Base-by-base conservation (phyloP, 352 stramenopile genomes). In the Detonula confervacea region DNA sequence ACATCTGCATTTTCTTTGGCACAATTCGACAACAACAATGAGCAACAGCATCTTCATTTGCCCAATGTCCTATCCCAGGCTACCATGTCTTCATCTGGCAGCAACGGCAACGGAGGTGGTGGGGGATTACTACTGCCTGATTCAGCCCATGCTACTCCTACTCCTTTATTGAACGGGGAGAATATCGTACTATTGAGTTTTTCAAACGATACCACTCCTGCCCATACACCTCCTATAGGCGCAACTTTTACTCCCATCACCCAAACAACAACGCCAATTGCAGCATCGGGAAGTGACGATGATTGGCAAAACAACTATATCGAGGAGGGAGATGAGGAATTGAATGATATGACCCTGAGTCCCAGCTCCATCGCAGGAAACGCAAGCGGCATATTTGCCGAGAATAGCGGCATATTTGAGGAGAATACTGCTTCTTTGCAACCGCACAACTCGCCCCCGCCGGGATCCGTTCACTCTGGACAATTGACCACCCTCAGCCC, bases 161-260 rank as follows among this genome's bases (percentile, higher is more conserved):
- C 30, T 37, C 76, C 76, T 1, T 7, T 83, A 12, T 27, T 84
- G 0, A 84, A 68, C 18, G 77, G 77, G 33, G 77, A 84, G 37
- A 62, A 77, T 52, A 84, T 83, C 37, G 60, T 80, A 11, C 35
- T 84, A 24, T 46, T 84, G 1, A 80, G 69, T 54, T 73, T 80
- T 49, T 79, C 68, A 0, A 84, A 84, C 49, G 77, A 84, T 42
- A 84, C 56, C 12, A 84, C 77, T 44, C 77, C 77, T 2, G 44
- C 30, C 12, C 9, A 49, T n/a, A 49, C 39, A 4, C 39, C 39
- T 49, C 9, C 39, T 49, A 12, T 49, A 18, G 11, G 11, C 2
- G 4, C 39, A 18, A 49, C 3, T 49, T 18, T 20, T 18, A 49
- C 39, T 2, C 16, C 16, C 39, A 14, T 49, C n/a, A 12, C 39